These are phyloP conservation scores for Cystobasidium tubakii DNA, from an alignment of 768 basidiomycete species.

Conservation along the genomic window DNA sequence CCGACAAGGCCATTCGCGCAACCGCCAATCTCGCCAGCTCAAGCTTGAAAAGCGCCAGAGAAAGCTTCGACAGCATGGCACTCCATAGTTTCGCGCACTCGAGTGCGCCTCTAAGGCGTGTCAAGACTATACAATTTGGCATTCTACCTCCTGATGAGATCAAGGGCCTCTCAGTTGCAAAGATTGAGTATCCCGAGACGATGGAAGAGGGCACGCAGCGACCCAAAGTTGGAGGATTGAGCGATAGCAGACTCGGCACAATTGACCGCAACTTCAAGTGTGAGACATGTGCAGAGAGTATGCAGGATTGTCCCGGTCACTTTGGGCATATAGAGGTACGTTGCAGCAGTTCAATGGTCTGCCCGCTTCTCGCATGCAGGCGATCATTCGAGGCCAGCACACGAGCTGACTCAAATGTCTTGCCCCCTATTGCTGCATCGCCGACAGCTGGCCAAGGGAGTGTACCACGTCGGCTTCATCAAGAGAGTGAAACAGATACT, in stretches of 20 bases:
- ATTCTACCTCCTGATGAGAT: slow-evolving; percentile 99
- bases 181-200: slow-evolving; percentile 97
- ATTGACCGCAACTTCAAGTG: slow-evolving; percentile 98
- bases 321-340: slow-evolving; percentile 98
- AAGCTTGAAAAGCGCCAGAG: neutral
- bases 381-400: neutral
- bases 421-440: neutral
- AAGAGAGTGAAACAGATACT: slow-evolving; percentile 99
- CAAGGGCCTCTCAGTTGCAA: slow-evolving; percentile 97
- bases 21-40: slow-evolving; percentile 2
- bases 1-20: neutral
- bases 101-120: slow-evolving; percentile 86
- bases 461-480: slow-evolving; percentile 61
- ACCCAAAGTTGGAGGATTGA: slow-evolving; percentile 85
- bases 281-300: slow-evolving; percentile 99
- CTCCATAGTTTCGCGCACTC: slow-evolving; percentile 58
- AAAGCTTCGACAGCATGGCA: slow-evolving; percentile 22
- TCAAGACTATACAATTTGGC: slow-evolving; percentile 41
- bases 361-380: neutral
- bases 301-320: slow-evolving; percentile 98
- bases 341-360: neutral
- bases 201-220: slow-evolving; percentile 86
- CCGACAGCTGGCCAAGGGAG: slow-evolving; percentile 9
- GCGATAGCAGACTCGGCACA: slow-evolving; percentile 97
- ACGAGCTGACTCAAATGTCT: slow-evolving; percentile 1